Conservation (phyloP, 2,329 filamentous ascomycete species). For the Capronia americana region DNA sequence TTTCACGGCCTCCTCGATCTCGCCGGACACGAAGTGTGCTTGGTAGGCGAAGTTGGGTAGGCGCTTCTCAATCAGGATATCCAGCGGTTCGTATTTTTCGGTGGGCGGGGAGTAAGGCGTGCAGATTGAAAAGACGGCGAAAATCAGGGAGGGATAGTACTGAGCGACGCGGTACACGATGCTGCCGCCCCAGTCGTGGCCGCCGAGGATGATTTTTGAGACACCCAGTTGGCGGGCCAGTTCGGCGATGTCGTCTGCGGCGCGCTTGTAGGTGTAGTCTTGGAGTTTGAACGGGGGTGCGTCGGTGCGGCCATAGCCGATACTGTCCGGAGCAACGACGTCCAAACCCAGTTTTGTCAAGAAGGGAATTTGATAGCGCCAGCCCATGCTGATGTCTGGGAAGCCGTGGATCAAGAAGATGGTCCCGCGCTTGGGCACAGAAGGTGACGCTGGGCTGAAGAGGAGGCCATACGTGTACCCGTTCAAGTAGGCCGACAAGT, state of each 20-base stretch:
- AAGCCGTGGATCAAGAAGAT: slow-evolving; percentile 75
- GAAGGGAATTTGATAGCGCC: slow-evolving; percentile 86
- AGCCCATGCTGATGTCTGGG: slow-evolving; percentile 82
- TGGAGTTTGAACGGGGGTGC: slow-evolving; percentile 61
- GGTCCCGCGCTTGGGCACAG: slow-evolving; percentile 53
- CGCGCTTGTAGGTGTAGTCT: slow-evolving; percentile 74
- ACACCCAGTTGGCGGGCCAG: slow-evolving; percentile 67
- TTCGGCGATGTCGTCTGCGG: slow-evolving; percentile 75
- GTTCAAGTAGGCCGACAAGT: slow-evolving; percentile 68
- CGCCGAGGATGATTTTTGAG: slow-evolving; percentile 75
- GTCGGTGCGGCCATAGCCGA: slow-evolving; percentile 80
- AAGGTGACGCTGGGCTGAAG: slow-evolving; percentile 53
- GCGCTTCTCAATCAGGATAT: slow-evolving; percentile 62
- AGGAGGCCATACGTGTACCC: slow-evolving; percentile 73
- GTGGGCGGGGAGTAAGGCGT: slow-evolving; percentile 72
- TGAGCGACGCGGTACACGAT: slow-evolving; percentile 76
- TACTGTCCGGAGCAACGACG: slow-evolving; percentile 83
- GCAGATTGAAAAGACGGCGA: slow-evolving; percentile 78
- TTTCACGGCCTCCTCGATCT: slow-evolving; percentile 65
- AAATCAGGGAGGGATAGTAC: slow-evolving; percentile 75
- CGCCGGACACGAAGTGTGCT: slow-evolving; percentile 74
- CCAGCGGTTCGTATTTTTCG: slow-evolving; percentile 61
- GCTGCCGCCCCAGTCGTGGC: slow-evolving; percentile 89
- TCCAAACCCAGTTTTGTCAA: slow-evolving; percentile 74
- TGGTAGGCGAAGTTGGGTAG: slow-evolving; percentile 83